A percentile compares a stretch with the other conserved stretches of the same genome.
Conservation (phyloP, 1,284 basidiomycete species). For the Blastosporella zonata region DNA sequence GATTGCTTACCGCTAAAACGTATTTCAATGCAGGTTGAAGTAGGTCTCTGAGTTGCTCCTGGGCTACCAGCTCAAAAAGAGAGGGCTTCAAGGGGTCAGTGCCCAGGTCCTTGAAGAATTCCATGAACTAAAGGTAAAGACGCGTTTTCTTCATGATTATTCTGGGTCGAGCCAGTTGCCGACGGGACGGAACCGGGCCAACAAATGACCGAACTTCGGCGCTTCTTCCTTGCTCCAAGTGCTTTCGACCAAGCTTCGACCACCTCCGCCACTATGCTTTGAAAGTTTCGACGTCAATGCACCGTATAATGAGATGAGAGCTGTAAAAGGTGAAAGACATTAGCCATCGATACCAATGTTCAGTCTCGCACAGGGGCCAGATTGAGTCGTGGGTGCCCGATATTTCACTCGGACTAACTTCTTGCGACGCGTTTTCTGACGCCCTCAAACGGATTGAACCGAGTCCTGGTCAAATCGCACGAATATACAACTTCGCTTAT, state of each 20-base stretch:
- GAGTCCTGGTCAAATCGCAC: slow-evolving; percentile 2
- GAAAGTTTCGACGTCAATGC: too few species aligned
- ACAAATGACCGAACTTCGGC: slow-evolving; percentile 4
- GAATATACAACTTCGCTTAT: slow-evolving; percentile 12
- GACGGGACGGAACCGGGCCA: slow-evolving; percentile 14
- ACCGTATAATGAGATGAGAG: too few species aligned
- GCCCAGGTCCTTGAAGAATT: slow-evolving; percentile 76
- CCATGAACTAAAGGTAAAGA: slow-evolving; percentile 48
- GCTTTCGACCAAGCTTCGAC: not conserved
- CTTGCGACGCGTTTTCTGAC: not conserved
- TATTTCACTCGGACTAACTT: not conserved
- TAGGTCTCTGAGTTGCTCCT: slow-evolving; percentile 91
- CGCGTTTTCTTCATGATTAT: slow-evolving; percentile 9
- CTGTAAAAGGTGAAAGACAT: too few species aligned
- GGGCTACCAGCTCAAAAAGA: slow-evolving; percentile 92
- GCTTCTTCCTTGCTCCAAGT: not conserved
- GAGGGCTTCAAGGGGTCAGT: slow-evolving; percentile 80
- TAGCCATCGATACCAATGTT: too few species aligned
- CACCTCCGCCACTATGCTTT: not conserved
- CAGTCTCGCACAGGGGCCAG: too few species aligned
- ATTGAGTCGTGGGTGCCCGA: too few species aligned
- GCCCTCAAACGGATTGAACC: slow-evolving; percentile 3
- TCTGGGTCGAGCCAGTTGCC: slow-evolving; percentile 7
- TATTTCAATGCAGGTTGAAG: slow-evolving; percentile 96
- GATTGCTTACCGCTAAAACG: slow-evolving; percentile 74